Base-by-base conservation (phyloP, 768 basidiomycete species). In the Mycena maculata region DNA sequence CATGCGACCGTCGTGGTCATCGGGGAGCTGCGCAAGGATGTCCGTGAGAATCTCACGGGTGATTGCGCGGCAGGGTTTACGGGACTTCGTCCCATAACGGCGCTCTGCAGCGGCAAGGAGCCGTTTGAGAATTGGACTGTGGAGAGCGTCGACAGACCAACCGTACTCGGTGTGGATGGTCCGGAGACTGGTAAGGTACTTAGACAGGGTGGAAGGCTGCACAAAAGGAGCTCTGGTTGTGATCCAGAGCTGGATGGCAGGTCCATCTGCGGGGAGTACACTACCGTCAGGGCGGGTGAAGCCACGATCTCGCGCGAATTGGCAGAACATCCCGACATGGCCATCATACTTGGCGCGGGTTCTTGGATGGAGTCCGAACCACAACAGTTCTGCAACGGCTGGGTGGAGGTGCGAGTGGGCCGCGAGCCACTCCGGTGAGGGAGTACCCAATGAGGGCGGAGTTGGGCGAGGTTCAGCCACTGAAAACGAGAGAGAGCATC, bases 391-490 rank as follows among this genome's bases (percentile, higher is more conserved):
- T 1, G 52, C 52, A 38, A 54, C 20, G 47, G 36, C 49, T 39
- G 44, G 45, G 54, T 48, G 45, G 54, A 56, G 47, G 42, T 64
- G 27, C 45, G 38, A 30, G 47, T 45, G 38, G 63, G 63, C 36
- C 63, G 54, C 36, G 63, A 49, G 45, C 63, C 63, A 57, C 31
- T 39, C 63, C 22, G 44, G 63, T 53, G 60, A 53, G 63, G 63
- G 45, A 64, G 63, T 12, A 25, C 44, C 63, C 63, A 64, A 50
- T 57, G 53, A 41, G 63, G 63, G 3, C 42, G 54, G 30, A 57
- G 33, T 48, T 7, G 27, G 36, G 33, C 54, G n/a, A 64, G 63
- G 25, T 49, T 39, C 27, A 42, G 20, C 63, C 63, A 64, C 54
- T 56, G 63, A 22, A 64, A 64, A 49, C 55, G 63, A 30, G 63